Percentiles rank a stretch among this genome's conserved stretches.
Evolutionary conservation across 306 rosid species (phyloP).

Genomic region (Rosa rugosa): DNA sequence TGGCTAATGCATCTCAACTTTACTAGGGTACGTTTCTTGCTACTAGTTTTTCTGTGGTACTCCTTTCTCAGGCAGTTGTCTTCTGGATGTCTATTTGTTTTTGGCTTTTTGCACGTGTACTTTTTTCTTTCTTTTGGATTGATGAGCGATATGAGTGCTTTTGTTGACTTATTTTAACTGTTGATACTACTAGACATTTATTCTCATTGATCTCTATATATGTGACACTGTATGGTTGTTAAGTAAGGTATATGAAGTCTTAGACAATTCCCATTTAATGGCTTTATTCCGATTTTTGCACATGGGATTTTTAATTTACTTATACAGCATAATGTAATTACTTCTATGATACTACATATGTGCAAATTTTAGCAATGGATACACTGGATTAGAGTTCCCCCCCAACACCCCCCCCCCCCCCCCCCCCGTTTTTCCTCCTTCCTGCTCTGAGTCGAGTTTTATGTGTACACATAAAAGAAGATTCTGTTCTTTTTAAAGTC

Average conservation of each 20-base stretch:
- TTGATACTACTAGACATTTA: neutral
- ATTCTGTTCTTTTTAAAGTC: neutral
- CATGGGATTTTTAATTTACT: neutral
- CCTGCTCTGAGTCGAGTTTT: neutral
- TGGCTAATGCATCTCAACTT: slow-evolving; percentile 71
- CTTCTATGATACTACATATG: neutral
- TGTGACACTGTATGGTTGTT: neutral
- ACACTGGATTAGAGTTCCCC: too few species aligned
- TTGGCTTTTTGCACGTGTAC: neutral
- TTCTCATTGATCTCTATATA: neutral
- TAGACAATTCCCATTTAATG: neutral
- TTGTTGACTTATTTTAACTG: neutral
- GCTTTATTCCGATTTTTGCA: slow-evolving; percentile 1
- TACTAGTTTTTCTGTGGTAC: neutral
- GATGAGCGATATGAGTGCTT: neutral
- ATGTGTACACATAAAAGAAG: neutral
- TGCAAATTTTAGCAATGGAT: neutral
- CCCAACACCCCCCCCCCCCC: too few species aligned
- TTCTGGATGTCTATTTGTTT: neutral
- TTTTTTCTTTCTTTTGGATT: neutral
- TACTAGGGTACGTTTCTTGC: slow-evolving; percentile 51
- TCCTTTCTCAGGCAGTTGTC: neutral
- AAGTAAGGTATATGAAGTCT: neutral
- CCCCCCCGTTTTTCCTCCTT: too few species aligned
- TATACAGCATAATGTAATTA: neutral